phyloP scores from a whole-genome alignment of 1,284 basidiomycete species.

The Sphaerobolus stellatus region DNA sequence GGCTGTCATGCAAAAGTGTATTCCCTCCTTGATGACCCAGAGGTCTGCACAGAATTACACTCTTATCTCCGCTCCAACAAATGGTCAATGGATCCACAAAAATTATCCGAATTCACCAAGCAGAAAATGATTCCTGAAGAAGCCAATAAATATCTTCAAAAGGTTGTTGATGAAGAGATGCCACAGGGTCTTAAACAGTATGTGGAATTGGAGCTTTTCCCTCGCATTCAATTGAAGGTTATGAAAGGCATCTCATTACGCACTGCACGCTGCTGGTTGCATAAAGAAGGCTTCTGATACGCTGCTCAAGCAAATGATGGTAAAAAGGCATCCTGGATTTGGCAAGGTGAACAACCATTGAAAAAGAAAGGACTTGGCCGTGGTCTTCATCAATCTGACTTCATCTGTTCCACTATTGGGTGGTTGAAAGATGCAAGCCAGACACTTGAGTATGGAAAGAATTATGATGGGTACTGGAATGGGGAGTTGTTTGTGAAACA shows the following conservation, averaged over 20 bases:
- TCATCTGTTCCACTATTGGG: too few relatives aligned
- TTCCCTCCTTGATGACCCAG: slow-evolving; percentile 30
- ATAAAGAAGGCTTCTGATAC: slow-evolving; percentile 33
- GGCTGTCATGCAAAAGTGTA: slow-evolving; percentile 34
- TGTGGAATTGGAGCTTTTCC: slow-evolving; percentile 36
- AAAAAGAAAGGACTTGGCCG: too few relatives aligned
- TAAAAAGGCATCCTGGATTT: too few relatives aligned
- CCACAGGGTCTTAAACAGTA: slow-evolving; percentile 36
- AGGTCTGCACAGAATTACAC: slow-evolving; percentile 22
- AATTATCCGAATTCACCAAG: slow-evolving; percentile 27
- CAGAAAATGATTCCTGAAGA: slow-evolving; percentile 26
- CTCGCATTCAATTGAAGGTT: slow-evolving; percentile 32
- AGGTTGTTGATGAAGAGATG: slow-evolving; percentile 35
- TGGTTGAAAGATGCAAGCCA: too few relatives aligned
- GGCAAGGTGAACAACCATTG: too few relatives aligned
- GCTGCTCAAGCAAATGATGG: too few relatives aligned
- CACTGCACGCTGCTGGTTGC: slow-evolving; percentile 30
- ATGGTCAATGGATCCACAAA: slow-evolving; percentile 35
- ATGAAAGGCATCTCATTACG: slow-evolving; percentile 25
- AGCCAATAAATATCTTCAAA: slow-evolving; percentile 29
- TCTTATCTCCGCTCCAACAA: slow-evolving; percentile 29
- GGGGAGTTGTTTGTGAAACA: too few relatives aligned
- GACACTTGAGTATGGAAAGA: too few relatives aligned
- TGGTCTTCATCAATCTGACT: too few relatives aligned
- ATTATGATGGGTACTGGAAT: too few relatives aligned